Percentiles rank a stretch among this genome's conserved stretches.
These are phyloP conservation scores for Lumnitzera littorea DNA, from an alignment of 345 rosid species.

Conservation along the genomic window DNA sequence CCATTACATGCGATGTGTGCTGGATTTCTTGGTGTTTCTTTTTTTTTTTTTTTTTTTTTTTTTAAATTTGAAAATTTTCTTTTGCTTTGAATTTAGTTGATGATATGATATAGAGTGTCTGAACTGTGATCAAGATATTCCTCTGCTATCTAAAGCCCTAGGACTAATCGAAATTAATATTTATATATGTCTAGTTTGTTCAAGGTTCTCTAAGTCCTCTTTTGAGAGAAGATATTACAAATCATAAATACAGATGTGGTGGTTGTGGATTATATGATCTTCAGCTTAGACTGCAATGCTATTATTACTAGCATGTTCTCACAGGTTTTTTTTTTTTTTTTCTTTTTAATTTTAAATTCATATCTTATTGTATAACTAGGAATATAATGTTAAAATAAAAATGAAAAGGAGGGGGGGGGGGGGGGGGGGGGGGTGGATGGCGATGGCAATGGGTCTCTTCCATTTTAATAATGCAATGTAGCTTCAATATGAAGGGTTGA, in stretches of 20 bases:
- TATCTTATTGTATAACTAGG: no score
- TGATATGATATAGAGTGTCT: conserved; percentile 18
- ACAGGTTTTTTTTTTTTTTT: no score
- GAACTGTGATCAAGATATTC: conserved; percentile 40
- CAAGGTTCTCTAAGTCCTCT: background rate
- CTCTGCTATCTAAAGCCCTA: conserved; percentile 29
- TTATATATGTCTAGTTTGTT: conserved; percentile 6
- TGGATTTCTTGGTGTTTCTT: conserved; percentile 22
- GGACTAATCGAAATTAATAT: conserved; percentile 25
- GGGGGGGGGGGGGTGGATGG: no score
- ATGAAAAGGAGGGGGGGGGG: no score
- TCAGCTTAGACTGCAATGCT: conserved; percentile 7
- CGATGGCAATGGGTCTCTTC: no score
- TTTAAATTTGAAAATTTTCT: conserved; percentile 9
- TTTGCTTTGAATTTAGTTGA: conserved; percentile 7
- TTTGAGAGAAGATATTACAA: background rate
- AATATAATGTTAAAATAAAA: no score
- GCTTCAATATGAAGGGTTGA: no score
- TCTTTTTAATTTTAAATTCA: background rate
- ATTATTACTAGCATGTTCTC: conserved; percentile 35
- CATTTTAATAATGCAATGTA: no score
- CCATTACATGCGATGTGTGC: conserved; percentile 49
- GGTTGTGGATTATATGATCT: background rate
- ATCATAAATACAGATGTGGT: background rate
- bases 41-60: conserved; percentile 10